These are phyloP conservation scores for Xylaria sp. DNA, from an alignment of 2,329 filamentous ascomycete species.

Conservation along the genomic window DNA sequence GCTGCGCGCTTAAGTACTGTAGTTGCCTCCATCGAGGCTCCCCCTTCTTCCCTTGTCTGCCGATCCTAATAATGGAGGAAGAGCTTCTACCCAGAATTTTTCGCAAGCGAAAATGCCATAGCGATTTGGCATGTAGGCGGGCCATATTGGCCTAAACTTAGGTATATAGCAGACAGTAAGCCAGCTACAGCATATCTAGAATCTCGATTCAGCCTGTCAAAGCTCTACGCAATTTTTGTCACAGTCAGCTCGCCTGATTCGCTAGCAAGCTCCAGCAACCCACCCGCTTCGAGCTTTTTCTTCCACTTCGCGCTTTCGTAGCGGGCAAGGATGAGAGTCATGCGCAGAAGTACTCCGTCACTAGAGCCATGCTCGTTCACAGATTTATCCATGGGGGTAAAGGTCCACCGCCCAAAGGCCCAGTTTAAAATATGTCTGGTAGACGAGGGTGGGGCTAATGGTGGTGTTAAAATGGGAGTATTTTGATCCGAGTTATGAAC, in stretches of 20 bases:
- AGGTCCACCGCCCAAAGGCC: conserved; percentile 97
- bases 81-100: background rate
- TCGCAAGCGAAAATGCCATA: background rate
- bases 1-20: background rate
- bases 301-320: conserved; percentile 82
- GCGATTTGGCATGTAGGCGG: too few relatives aligned
- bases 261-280: conserved; percentile 60
- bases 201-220: background rate
- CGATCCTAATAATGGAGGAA: too few relatives aligned
- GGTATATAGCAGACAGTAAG: background rate
- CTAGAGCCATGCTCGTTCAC: conserved; percentile 64
- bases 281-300: conserved; percentile 72
- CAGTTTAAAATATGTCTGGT: conserved; percentile 91
- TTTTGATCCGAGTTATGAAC: conserved; percentile 63
- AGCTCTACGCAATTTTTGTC: conserved; percentile 54
- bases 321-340: conserved; percentile 79
- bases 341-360: conserved; percentile 67
- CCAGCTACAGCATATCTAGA: conserved; percentile 4
- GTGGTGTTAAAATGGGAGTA: conserved; percentile 48
- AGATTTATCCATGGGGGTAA: conserved; percentile 68
- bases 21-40: background rate
- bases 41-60: background rate
- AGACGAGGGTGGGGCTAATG: conserved; percentile 39
- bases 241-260: conserved; percentile 62
- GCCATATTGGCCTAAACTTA: background rate